Base-by-base conservation (phyloP, 1,284 basidiomycete species). In the Cutaneotrichosporon cutaneum region DNA sequence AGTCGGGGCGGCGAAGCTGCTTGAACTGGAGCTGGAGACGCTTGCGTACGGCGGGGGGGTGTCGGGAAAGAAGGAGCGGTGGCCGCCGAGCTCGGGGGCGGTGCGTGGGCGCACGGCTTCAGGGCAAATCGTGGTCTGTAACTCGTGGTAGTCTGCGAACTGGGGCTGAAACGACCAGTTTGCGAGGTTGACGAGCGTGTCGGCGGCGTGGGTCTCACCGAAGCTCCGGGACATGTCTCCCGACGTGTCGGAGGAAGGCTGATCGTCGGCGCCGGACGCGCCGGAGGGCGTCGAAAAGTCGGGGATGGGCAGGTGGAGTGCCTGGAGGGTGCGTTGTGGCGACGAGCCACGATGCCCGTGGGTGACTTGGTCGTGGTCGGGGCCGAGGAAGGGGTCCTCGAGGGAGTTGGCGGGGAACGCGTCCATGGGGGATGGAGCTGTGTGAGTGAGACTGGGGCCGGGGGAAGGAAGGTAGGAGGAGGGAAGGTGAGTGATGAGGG, bases 321-420 rank as follows among this genome's bases (percentile, higher is more conserved):
- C 22, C 22, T 27, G 18, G 24, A 13, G 3, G 27, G 27, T 22
- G 42, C 8, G 44, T 2, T 32, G 42, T 2, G 55, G 52, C 2
- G 33, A 39, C 21, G 33, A 39, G 35, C 52, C 52, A 5, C 52
- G 52, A 13, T 54, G 35, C 3, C 35, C 52, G 14, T 36, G 33
- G 0, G 45, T 51, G 26, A n/a, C 48, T 2, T 26, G 44, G 54
- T 60, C 54, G 33, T 54, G 35, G 47, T 51, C 26, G n/a, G 24
- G 16, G 7, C 22, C 47, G 32, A 35, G 22, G 42, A 64, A 61
- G n/a, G 63, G 63, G 50, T 64, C 22, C 54, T 64, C 54, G 14
- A 64, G 26, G 10, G 63, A 36, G 56, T 64, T 61, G 21, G 56
- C 59, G 14, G 63, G 63, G 59, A 56, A 64, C 16, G 45, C 32